These are phyloP conservation scores for Xenosphaeropsis pyriputrescens DNA, from an alignment of 2,329 filamentous ascomycete genomes.

Conservation along the genomic window DNA sequence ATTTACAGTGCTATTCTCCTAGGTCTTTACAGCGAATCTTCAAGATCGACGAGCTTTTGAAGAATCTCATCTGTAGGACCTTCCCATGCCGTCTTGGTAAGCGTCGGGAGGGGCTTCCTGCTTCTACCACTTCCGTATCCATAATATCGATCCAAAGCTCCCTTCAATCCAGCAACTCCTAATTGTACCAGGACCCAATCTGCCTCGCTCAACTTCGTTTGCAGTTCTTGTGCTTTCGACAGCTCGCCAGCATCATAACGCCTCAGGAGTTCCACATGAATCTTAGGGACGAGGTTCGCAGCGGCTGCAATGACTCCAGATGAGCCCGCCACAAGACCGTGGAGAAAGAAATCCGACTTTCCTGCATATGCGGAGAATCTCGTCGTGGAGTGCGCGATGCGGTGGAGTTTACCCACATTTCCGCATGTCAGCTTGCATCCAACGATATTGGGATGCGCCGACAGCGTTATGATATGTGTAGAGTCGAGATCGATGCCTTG, in stretches of 20 bases:
- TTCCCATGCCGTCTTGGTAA: conserved; percentile 11
- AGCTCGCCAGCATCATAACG: conserved; percentile 40
- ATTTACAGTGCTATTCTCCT: no score
- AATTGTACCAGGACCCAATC: conserved; percentile 53
- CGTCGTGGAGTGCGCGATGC: conserved; percentile 18
- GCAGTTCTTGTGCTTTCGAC: conserved; percentile 41
- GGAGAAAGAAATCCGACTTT: conserved; percentile 57
- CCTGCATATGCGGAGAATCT: conserved; percentile 22
- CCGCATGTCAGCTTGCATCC: conserved; percentile 23
- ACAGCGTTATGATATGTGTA: conserved; percentile 17
- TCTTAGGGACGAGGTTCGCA: conserved; percentile 45
- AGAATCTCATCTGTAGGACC: conserved; percentile 17
- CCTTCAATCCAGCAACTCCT: conserved; percentile 43
- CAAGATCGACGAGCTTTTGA: conserved; percentile 6
- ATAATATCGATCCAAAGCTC: conserved; percentile 30
- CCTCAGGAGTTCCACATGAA: conserved; percentile 41
- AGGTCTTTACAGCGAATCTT: conserved; percentile 35
- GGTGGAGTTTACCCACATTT: conserved; percentile 26
- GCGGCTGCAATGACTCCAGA: conserved; percentile 47
- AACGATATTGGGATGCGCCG: conserved; percentile 19
- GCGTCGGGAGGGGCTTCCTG: conserved; percentile 22
- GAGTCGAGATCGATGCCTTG: conserved; percentile 28
- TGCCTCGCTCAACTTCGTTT: conserved; percentile 44
- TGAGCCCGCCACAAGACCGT: conserved; percentile 40
- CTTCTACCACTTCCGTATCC: conserved; percentile 21